Evolutionary conservation across 1,139 yeast species (phyloP).

Genomic region (Hansenula sp.): DNA sequence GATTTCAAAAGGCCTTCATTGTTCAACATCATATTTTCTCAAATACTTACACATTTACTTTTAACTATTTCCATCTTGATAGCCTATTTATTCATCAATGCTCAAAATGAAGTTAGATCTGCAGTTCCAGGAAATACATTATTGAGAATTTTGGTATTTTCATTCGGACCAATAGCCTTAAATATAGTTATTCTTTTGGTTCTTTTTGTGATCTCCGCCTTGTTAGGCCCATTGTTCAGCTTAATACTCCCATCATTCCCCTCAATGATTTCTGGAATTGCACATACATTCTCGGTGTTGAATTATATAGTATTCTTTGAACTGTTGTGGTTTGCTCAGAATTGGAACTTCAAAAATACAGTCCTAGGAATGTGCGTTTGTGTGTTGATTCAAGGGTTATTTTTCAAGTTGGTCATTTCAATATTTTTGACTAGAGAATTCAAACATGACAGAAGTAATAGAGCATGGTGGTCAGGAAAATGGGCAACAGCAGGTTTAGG

Average conservation of each 20-base stretch:
- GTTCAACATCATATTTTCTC: conserved; percentile 55
- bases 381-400: conserved; percentile 37
- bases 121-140: conserved; percentile 45
- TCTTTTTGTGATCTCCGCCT: conserved; percentile 37
- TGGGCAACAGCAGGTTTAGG: conserved; percentile 56
- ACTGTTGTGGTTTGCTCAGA: conserved; percentile 46
- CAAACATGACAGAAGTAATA: conserved; percentile 43
- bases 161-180: conserved; percentile 43
- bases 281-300: conserved; percentile 39
- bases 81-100: conserved; percentile 63
- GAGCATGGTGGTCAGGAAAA: conserved; percentile 68
- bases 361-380: conserved; percentile 43
- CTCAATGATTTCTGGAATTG: conserved; percentile 38
- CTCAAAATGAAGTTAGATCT: conserved; percentile 61
- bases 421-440: conserved; percentile 45
- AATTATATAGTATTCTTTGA: conserved; percentile 44
- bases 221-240: conserved; percentile 43
- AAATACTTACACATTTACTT: conserved; percentile 50
- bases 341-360: conserved; percentile 46
- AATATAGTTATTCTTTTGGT: conserved; percentile 37
- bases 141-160: conserved; percentile 40
- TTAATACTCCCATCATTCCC: conserved; percentile 37
- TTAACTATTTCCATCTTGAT: conserved; percentile 56
- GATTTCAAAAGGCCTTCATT: conserved; percentile 70
- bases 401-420: conserved; percentile 37